Percentiles rank a stretch among this genome's conserved stretches.
Evolutionary conservation across 176 grass and related monocot genomes (phyloP).

Genomic region (Aegilops sharonensis): DNA sequence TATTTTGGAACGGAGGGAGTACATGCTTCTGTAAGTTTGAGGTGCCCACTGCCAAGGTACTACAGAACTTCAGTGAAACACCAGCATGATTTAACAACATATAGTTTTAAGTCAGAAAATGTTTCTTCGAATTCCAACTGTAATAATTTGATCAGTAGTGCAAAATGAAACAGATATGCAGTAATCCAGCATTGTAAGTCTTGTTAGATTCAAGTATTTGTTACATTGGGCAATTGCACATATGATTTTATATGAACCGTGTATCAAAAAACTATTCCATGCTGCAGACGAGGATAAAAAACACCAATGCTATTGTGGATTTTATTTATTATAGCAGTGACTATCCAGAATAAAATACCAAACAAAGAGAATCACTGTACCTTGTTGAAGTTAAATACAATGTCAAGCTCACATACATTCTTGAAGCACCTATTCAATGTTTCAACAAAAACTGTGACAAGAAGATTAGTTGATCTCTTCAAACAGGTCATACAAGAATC

Average conservation of each 20-base stretch:
- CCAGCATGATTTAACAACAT: not conserved
- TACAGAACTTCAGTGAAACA: not conserved
- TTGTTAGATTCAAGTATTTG: conserved; percentile 9
- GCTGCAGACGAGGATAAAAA: not conserved
- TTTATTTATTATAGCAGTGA: not conserved
- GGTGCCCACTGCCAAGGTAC: not conserved
- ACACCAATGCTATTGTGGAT: not conserved
- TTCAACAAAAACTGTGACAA: conserved; percentile 84
- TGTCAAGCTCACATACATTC: conserved; percentile 93
- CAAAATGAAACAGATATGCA: not conserved
- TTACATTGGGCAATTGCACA: not conserved
- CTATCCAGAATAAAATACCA: conserved; percentile 12
- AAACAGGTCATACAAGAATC: not conserved
- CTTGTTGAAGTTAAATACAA: conserved; percentile 99
- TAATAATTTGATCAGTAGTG: not conserved
- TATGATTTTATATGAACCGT: not conserved
- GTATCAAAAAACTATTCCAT: not conserved
- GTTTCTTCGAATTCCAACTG: not conserved
- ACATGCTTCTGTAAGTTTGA: not conserved
- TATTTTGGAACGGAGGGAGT: no score
- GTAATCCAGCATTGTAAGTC: not conserved
- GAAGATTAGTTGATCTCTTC: conserved; percentile 18
- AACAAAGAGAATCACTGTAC: conserved; percentile 37
- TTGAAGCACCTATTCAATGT: conserved; percentile 96
- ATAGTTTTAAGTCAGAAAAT: conserved; percentile 1